These are phyloP conservation scores for Wickerhamiella spandovensis DNA, from an alignment of 805 yeast species.

Conservation along the genomic window DNA sequence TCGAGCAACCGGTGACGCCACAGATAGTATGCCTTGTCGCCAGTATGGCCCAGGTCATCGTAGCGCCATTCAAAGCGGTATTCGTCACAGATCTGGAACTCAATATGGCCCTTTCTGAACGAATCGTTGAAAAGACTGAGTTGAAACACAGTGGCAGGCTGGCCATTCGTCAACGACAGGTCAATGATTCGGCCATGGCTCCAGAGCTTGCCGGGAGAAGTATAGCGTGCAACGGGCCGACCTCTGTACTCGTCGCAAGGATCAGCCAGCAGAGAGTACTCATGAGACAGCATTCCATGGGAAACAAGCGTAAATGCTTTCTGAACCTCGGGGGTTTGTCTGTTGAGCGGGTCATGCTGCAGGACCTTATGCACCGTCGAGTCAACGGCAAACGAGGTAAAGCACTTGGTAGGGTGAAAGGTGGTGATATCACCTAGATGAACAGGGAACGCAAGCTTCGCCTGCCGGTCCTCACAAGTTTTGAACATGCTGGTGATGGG, in stretches of 20 bases:
- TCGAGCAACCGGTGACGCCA: conserved; percentile 11
- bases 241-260: conserved; percentile 1
- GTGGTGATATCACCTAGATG: neutral
- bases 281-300: conserved; percentile 17
- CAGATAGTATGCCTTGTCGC: conserved; percentile 9
- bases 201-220: conserved; percentile 11
- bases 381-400: conserved; percentile 13
- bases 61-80: conserved; percentile 15
- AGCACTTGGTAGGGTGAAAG: neutral
- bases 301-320: conserved; percentile 15
- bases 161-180: conserved; percentile 2
- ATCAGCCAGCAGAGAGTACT: conserved; percentile 19
- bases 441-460: neutral
- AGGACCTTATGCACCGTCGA: conserved; percentile 12
- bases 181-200: conserved; percentile 16
- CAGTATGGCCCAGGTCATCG: conserved; percentile 8
- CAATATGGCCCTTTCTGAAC: conserved; percentile 7
- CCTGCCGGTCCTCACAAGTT: neutral
- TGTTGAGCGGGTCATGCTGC: conserved; percentile 3
- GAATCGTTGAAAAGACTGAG: conserved; percentile 10
- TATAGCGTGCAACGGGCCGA: conserved; percentile 17
- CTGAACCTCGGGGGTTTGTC: conserved; percentile 3
- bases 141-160: conserved; percentile 1
- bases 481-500: neutral
- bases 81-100: conserved; percentile 11